These are phyloP conservation scores for Fraxinus greggii DNA, from an alignment of 305 asterid species.

Conservation along the genomic window DNA sequence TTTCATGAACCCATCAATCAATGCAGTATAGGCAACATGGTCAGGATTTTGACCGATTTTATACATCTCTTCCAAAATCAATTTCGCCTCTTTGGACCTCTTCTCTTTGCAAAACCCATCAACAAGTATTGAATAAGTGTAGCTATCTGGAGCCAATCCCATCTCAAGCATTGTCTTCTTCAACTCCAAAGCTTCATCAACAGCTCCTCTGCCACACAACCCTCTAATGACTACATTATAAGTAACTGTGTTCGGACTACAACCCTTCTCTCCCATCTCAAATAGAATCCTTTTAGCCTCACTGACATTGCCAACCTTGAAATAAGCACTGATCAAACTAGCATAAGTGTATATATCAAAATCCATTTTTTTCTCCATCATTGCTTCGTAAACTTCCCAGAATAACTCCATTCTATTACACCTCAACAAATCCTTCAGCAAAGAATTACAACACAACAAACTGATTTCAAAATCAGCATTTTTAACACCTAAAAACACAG, in stretches of 20 bases:
- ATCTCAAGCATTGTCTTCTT: constrained; percentile 55
- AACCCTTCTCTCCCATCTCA: constrained; percentile 62
- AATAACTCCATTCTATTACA: constrained; percentile 59
- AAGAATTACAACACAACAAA: constrained; percentile 76
- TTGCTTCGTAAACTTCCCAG: constrained; percentile 64
- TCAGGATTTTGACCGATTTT: constrained; percentile 55
- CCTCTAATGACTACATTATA: constrained; percentile 67
- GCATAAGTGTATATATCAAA: constrained; percentile 64
- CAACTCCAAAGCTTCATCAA: constrained; percentile 62
- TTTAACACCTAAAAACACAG: constrained; percentile 51
- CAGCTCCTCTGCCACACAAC: constrained; percentile 51
- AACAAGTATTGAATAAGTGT: constrained; percentile 59
- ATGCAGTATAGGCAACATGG: constrained; percentile 54
- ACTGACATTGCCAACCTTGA: constrained; percentile 57
- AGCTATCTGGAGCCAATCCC: constrained; percentile 66
- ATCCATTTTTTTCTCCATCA: constrained; percentile 45
- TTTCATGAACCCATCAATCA: constrained; percentile 75
- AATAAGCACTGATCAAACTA: constrained; percentile 64
- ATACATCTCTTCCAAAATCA: constrained; percentile 65
- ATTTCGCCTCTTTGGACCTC: constrained; percentile 63
- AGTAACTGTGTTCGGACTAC: constrained; percentile 56
- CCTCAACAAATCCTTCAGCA: constrained; percentile 68
- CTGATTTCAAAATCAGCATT: constrained; percentile 44
- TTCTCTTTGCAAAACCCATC: constrained; percentile 64
- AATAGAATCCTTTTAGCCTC: constrained; percentile 58